A percentile compares a stretch with the other conserved stretches of the same genome.
Evolutionary conservation across 2,329 filamentous ascomycete species (phyloP).

Genomic region (Pseudogymnoascus sp.): DNA sequence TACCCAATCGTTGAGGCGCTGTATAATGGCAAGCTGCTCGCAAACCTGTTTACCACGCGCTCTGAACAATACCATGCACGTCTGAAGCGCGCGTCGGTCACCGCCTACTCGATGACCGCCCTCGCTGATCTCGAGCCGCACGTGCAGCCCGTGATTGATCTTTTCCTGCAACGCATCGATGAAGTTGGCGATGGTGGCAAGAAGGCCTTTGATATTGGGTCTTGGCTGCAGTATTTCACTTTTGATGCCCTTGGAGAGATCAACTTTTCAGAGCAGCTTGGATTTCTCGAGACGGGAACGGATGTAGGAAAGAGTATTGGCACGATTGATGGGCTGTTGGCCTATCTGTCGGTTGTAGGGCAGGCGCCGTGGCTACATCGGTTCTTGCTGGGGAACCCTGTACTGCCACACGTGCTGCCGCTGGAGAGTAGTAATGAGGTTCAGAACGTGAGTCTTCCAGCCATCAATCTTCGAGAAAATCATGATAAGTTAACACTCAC

Average conservation of each 20-base stretch:
- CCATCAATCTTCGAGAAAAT: not conserved
- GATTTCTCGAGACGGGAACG: constrained; percentile 35
- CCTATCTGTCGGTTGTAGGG: not conserved
- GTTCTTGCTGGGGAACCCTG: constrained; percentile 8
- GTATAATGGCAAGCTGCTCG: constrained; percentile 4
- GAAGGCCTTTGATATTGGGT: constrained; percentile 29
- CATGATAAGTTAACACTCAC: constrained; percentile 11
- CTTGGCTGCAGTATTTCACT: constrained; percentile 36
- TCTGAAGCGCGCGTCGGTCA: constrained; percentile 18
- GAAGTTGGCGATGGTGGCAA: constrained; percentile 16
- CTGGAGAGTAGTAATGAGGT: constrained; percentile 24
- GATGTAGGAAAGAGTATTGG: constrained; percentile 30
- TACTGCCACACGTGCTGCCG: not conserved
- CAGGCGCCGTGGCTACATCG: constrained; percentile 8
- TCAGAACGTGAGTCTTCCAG: constrained; percentile 31
- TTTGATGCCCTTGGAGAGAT: constrained; percentile 42
- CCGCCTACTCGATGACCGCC: constrained; percentile 37
- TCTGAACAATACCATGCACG: not conserved
- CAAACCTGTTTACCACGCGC: constrained; percentile 4
- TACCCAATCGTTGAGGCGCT: constrained; percentile 22
- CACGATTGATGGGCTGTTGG: not conserved
- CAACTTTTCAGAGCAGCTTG: constrained; percentile 30
- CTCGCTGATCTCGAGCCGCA: constrained; percentile 38
- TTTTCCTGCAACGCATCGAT: constrained; percentile 26
- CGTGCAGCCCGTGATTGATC: constrained; percentile 35